Base-by-base conservation (phyloP, 768 basidiomycete genomes). In the Auricularia cornea region DNA sequence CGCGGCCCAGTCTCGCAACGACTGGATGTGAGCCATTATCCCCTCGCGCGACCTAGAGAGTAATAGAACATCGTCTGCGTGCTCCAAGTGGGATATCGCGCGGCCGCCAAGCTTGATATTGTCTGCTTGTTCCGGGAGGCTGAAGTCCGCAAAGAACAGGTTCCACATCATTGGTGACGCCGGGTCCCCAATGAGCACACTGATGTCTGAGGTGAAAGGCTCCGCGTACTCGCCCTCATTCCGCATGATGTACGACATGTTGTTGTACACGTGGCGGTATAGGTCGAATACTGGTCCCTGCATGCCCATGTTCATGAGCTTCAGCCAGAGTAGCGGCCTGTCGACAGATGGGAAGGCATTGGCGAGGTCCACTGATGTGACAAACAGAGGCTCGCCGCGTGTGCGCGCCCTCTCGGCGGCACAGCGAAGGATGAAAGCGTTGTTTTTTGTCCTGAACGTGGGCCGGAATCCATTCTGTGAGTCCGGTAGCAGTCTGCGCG, bases 321-420 rank as follows among this genome's bases (percentile, higher is more conserved):
- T 75, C 1, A 68, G n/a, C 75, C 75, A 76, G 0, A 76, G 65
- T 0, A 72, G 70, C 2, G 72, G 64, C n/a, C 70, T 67, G 44
- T 77, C 70, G 1, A 70, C 70, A 0, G 72, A 76, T 0, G 76
- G 76, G 62, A 76, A 77, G 10, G 75, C 75, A 67, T 77, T 76
- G 12, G 64, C 71, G 1, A 73, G 63, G 62, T 73, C 71, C 0
- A 72, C 41, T 59, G 66, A 69, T 2, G 67, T 68, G 4, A 69
- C 67, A 35, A 61, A 73, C 1, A 72, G 66, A 1, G 68, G 62
- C 10, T 63, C 30, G 0, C 66, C 64, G 11, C 33, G 6, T 0
- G 63, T 31, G 2, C 60, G 59, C 0, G 68, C 68, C 20, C 59
- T 51, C 29, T 72, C 68, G 20, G 71, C 68, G 3, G 66, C 66